Base-by-base conservation (phyloP, 129 eudicot species). In the Helianthus tuberosus region DNA sequence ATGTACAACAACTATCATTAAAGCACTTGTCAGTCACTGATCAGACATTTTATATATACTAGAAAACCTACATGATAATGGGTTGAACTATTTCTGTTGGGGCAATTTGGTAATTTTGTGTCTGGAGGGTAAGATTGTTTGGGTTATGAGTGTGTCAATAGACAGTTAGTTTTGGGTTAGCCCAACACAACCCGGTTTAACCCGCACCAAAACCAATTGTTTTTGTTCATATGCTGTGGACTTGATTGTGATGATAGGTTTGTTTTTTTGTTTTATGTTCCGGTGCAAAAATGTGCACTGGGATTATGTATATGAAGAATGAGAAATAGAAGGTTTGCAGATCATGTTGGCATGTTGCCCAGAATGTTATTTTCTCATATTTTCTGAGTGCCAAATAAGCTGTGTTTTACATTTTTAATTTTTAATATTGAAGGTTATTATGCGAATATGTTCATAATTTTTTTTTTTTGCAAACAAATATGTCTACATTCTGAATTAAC, bases 271-370 rank as follows among this genome's bases (percentile, higher is more conserved):
- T 20, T 20, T 20, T 20, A 20, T 20, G 0, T 20, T 20, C 38
- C 10, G 14, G 36, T 23, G 64, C 64, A 10, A 58, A 54, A 23
- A 23, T 23, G 39, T 11, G 39, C 64, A 58, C 38, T 55, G 62
- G 38, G n/a, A 15, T 14, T 25, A 14, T 59, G 39, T 5, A 27
- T 58, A 25, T 55, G 64, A 59, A 59, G 8, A 59, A 27, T 59
- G 38, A 59, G 64, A 25, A 27, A 27, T 59, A 11, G n/a, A 41
- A 59, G 64, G 64, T 59, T 57, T 25, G 64, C 38, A 11, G 64
- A 58, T 11, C n/a, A 17, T 57, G 63, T 1, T 57, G 63, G n/a
- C n/a, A n/a, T n/a, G n/a, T n/a, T 0, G 27, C 10, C n/a, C n/a
- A 25, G 36, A 54, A 20, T 8, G 35, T 57, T 20, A 57, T 20